Evolutionary conservation across 83 land plant genomes (phyloP), one percentile per base, ranked within the genome.

Genomic region (Picea mariana): DNA sequence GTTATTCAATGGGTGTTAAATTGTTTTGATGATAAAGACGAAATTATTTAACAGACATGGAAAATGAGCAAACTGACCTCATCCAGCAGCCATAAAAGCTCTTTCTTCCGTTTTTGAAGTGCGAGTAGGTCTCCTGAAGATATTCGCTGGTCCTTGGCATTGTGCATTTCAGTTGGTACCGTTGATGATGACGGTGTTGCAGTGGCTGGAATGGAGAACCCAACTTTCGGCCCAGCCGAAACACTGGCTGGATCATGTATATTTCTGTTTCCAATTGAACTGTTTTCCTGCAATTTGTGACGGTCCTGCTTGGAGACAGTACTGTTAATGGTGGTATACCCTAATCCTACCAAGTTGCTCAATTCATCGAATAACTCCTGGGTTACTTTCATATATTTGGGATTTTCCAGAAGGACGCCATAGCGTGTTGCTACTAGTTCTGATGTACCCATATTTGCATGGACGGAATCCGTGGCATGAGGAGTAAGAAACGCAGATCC

Each of bases 321-420:
- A 66, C 82, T 86, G 81, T 85, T 62, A 86, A 78, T 38, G 85
- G 91, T 62, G 85, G 88, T 38, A 34, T 16, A 47, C 23, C 64
- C 79, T 7, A 52, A 27, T 24, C 88, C 87, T 24, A 93, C 96
- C 13, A 90, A 93, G 80, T 86, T 90, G 83, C 96, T 92, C 64
- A 92, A 90, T 82, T 94, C 96, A 16, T 94, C 95, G 49, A 94
- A 64, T 63, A 94, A 81, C 82, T 92, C 91, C 75, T 91, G 95
- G 3, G 94, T 85, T 1, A 90, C 83, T 72, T 85, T 88, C 8
- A 86, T 83, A 69, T 94, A 94, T 83, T 85, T 90, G 2, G 95
- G 90, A 34, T 87, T 89, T 80, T 90, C 79, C 38, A 89, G 62
- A 66, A 24, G 67, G 83, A 82, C 60, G 16, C 27, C 9, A 52